Conservation (phyloP, 108 stramenopile species). For the Tribonema minus region DNA sequence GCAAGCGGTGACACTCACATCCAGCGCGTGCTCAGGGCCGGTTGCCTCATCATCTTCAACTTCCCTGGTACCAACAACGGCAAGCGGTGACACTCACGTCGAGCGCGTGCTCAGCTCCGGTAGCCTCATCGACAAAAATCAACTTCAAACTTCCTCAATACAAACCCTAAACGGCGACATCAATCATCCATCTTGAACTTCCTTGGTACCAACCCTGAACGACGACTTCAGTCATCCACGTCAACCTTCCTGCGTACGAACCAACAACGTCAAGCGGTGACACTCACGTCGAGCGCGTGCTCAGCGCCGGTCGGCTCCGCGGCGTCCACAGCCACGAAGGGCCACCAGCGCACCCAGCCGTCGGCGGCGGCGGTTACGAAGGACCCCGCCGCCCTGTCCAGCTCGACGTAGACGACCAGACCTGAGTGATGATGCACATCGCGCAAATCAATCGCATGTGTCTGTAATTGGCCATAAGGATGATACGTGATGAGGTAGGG, state of each 20-base stretch:
- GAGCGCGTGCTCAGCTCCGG: background rate
- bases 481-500: too few relatives aligned
- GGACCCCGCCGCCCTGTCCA: conserved; percentile 8
- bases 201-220: too few relatives aligned
- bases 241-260: background rate
- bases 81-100: too few relatives aligned
- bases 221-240: too few relatives aligned
- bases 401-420: background rate
- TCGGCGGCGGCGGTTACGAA: conserved; percentile 55
- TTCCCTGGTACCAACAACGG: background rate
- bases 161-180: background rate
- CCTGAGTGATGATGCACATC: too few relatives aligned
- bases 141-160: background rate
- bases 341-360: conserved; percentile 55
- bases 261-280: background rate
- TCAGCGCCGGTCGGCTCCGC: conserved; percentile 34
- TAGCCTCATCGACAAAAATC: too few relatives aligned
- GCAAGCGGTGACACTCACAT: too few relatives aligned
- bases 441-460: too few relatives aligned
- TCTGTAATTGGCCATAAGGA: too few relatives aligned
- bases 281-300: background rate
- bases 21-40: background rate
- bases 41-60: too few relatives aligned
- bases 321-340: conserved; percentile 32
- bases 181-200: background rate